Percentiles rank a stretch among this genome's conserved stretches.
Conservation (phyloP, 129 eudicot species). For the Helianthus tuberosus region DNA sequence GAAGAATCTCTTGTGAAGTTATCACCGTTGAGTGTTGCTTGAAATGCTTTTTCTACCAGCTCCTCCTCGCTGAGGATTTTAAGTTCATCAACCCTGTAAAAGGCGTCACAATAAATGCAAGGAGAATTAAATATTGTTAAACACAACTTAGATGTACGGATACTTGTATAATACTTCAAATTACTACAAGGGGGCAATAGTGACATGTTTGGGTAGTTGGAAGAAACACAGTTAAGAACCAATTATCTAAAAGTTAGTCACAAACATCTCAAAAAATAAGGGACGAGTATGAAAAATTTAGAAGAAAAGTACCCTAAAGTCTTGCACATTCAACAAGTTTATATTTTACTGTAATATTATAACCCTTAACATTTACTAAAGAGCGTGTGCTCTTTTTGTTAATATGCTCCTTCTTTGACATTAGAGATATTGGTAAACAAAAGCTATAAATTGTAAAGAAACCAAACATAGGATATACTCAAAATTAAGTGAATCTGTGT, state of each 20-base stretch:
- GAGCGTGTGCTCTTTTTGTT: background rate
- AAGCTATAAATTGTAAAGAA: background rate
- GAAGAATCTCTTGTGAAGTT: slow-evolving; percentile 36
- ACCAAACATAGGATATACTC: background rate
- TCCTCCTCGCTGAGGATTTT: slow-evolving; percentile 72
- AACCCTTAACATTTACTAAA: too few species aligned
- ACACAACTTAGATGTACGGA: background rate
- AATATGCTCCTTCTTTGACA: slow-evolving; percentile 3
- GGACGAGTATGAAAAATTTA: too few species aligned
- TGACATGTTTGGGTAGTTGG: too few species aligned
- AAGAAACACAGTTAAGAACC: too few species aligned
- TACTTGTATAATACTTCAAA: background rate
- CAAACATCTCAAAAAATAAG: too few species aligned
- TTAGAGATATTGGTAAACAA: background rate
- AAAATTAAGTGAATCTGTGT: slow-evolving; percentile 2
- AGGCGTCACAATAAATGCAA: background rate
- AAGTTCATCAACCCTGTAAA: slow-evolving; percentile 68
- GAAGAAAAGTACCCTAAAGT: too few species aligned
- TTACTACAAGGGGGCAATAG: too few species aligned
- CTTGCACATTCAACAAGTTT: too few species aligned
- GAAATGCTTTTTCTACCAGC: slow-evolving; percentile 67
- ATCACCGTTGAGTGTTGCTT: slow-evolving; percentile 61
- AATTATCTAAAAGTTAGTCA: too few species aligned
- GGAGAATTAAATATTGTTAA: background rate
- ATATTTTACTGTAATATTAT: too few species aligned